Percentiles rank a stretch among this genome's conserved stretches.
These are phyloP conservation scores for Aspergillus vadensis DNA, from an alignment of 2,329 filamentous ascomycete genomes.

Conservation along the genomic window DNA sequence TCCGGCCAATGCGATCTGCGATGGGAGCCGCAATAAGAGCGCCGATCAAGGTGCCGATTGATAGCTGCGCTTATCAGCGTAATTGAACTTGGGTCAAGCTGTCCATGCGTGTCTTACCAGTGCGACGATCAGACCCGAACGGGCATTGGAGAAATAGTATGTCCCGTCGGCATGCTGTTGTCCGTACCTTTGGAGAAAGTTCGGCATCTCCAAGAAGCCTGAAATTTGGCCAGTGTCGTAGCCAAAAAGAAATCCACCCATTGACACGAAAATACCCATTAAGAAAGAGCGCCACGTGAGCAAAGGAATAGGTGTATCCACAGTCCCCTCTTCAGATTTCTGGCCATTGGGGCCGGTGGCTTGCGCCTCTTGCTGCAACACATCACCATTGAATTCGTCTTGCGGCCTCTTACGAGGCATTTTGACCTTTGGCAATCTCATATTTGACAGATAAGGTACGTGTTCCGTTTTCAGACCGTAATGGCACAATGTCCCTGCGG, in stretches of 20 bases:
- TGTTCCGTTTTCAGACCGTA: not conserved
- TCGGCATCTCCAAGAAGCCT: constrained; percentile 45
- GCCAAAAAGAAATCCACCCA: constrained; percentile 16
- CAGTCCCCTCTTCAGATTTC: not conserved
- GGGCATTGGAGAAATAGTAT: constrained; percentile 44
- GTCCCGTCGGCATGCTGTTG: constrained; percentile 30
- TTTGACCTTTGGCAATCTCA: not conserved
- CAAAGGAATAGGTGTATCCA: constrained; percentile 34
- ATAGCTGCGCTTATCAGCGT: constrained; percentile 33
- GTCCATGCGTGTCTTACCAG: constrained; percentile 31
- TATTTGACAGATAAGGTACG: not conserved
- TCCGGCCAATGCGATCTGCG: constrained; percentile 46
- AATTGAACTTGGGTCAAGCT: not conserved
- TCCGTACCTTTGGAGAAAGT: constrained; percentile 45
- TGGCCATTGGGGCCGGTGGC: not conserved
- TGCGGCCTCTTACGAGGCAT: not conserved
- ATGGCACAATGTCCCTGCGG: not conserved
- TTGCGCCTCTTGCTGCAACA: not conserved
- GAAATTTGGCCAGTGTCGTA: constrained; percentile 22
- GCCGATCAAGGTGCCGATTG: constrained; percentile 47
- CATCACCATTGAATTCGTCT: not conserved
- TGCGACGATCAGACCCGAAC: constrained; percentile 46
- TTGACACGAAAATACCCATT: constrained; percentile 13
- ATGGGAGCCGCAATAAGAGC: constrained; percentile 45
- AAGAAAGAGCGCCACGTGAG: constrained; percentile 42